A percentile compares a stretch with the other conserved stretches of the same genome.
Evolutionary conservation across 495 filamentous ascomycete genomes (phyloP).

Genomic region (Penicillium subrubescens): DNA sequence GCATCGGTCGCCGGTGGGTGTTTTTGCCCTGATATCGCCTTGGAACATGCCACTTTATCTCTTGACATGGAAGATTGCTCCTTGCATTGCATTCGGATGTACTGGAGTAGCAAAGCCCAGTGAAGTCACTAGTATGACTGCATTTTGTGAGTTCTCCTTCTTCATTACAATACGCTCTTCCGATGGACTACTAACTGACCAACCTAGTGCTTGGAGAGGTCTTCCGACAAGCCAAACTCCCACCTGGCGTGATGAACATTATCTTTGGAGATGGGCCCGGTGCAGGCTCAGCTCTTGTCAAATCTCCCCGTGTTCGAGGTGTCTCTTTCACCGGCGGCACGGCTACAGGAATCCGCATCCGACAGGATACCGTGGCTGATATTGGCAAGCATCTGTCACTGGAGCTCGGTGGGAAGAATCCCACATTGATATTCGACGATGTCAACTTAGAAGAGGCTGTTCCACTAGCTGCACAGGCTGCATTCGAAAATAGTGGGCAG

Average conservation of each 20-base stretch:
- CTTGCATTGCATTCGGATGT: constrained; percentile 50
- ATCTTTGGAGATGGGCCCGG: background rate
- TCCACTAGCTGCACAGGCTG: constrained; percentile 6
- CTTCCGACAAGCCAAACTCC: background rate
- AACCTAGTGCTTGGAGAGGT: background rate
- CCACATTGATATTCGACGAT: constrained; percentile 43
- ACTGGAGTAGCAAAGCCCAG: constrained; percentile 24
- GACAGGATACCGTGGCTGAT: constrained; percentile 33
- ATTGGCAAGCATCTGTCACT: constrained; percentile 49
- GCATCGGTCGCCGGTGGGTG: background rate
- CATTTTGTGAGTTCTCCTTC: background rate
- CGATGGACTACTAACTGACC: background rate
- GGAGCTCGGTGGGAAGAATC: constrained; percentile 45
- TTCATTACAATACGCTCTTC: background rate
- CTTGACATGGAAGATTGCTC: constrained; percentile 41
- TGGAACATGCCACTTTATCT: constrained; percentile 31
- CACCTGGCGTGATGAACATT: background rate
- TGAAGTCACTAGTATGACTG: background rate
- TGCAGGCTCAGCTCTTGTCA: background rate
- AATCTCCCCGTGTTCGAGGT: background rate
- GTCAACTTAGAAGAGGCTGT: constrained; percentile 23
- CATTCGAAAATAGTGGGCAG: background rate
- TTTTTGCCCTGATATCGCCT: constrained; percentile 2
- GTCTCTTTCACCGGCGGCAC: background rate
- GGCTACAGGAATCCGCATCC: constrained; percentile 23